phyloP scores from a whole-genome alignment of 1,284 basidiomycete species.

The Marasmius tenuissimus region DNA sequence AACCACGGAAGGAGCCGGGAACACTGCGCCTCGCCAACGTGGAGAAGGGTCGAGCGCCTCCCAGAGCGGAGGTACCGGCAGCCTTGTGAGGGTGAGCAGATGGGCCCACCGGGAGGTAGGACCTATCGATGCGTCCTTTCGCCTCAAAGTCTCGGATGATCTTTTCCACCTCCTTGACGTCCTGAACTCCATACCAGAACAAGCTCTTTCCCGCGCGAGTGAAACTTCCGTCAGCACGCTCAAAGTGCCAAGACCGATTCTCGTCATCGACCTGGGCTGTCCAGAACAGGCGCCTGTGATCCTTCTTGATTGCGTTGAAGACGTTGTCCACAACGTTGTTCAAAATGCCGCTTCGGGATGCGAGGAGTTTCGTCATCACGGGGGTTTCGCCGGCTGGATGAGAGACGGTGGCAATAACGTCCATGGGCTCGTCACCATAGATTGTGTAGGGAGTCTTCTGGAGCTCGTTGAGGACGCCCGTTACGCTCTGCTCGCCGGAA shows the following conservation, averaged over 20 bases:
- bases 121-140: constrained; percentile 82
- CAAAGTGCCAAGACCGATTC: constrained; percentile 98
- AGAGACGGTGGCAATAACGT: constrained; percentile 93
- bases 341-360: constrained; percentile 86
- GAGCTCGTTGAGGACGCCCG: constrained; percentile 85
- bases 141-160: constrained; percentile 84
- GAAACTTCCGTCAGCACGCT: constrained; percentile 97
- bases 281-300: constrained; percentile 96
- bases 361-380: constrained; percentile 90
- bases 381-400: constrained; percentile 90
- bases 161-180: constrained; percentile 90
- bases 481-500: constrained; percentile 83
- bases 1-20: constrained; percentile 55
- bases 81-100: constrained; percentile 65
- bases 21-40: constrained; percentile 61
- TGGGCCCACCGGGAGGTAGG: constrained; percentile 90
- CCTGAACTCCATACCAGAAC: constrained; percentile 97
- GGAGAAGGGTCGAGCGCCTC: constrained; percentile 62
- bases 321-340: constrained; percentile 98
- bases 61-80: constrained; percentile 25
- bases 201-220: constrained; percentile 90
- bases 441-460: constrained; percentile 87
- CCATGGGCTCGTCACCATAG: constrained; percentile 97
- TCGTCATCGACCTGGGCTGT: constrained; percentile 95
- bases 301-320: constrained; percentile 93